Percentiles rank a stretch among this genome's conserved stretches.
Evolutionary conservation across 441 rosid species (phyloP).

Genomic region (Gossypium schwendimanii): DNA sequence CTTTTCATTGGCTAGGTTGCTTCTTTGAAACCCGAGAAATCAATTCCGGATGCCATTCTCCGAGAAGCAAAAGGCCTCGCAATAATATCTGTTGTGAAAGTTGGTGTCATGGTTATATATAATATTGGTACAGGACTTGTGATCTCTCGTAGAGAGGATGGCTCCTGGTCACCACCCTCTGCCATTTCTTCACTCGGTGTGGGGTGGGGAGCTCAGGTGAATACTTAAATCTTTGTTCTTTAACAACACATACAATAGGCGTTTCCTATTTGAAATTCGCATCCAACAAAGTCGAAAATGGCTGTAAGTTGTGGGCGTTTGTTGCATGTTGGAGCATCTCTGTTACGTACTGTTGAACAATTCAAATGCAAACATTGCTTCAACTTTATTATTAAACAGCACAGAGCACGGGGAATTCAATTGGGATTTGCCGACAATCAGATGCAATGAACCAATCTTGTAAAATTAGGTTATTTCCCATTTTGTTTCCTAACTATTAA

Average conservation of each 20-base stretch:
- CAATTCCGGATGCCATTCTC: conserved; percentile 72
- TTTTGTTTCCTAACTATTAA: not conserved
- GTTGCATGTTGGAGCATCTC: not conserved
- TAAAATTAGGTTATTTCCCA: not conserved
- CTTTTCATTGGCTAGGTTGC: conserved; percentile 46
- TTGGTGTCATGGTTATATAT: conserved; percentile 86
- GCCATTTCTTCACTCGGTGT: conserved; percentile 82
- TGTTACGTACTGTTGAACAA: not conserved
- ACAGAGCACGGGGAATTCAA: not conserved
- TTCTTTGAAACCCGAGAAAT: conserved; percentile 64
- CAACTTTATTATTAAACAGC: not conserved
- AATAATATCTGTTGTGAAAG: conserved; percentile 68
- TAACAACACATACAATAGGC: not conserved
- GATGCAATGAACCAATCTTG: not conserved
- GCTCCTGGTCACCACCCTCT: conserved; percentile 97
- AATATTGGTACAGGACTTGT: conserved; percentile 89
- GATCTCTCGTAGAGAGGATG: conserved; percentile 74
- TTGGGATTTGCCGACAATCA: not conserved
- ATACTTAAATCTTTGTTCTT: not conserved
- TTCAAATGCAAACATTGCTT: not conserved
- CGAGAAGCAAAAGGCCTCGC: conserved; percentile 90
- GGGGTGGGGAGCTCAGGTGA: conserved; percentile 99
- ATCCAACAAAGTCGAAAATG: not conserved
- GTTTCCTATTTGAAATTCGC: not conserved
- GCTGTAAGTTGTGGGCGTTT: not conserved